Base-by-base conservation (phyloP, 768 basidiomycete species). In the Pleurotus djamor region DNA sequence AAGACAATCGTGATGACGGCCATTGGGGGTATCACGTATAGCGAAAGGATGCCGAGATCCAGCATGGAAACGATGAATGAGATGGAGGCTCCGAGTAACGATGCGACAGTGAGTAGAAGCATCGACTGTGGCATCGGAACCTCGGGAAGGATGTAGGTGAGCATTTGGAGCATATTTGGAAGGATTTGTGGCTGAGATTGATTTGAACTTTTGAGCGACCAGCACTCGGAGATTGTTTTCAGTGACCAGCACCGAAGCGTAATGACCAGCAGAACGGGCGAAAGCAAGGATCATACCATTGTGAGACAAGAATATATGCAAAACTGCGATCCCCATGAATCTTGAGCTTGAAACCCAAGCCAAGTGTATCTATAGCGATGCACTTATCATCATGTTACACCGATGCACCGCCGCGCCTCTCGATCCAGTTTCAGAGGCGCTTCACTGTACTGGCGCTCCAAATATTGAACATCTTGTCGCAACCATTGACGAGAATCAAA, bases 1-100 rank as follows among this genome's bases (percentile, higher is more conserved):
- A 69, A 75, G 7, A 69, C 35, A 48, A 71, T 59, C 4, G 73
- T 74, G 61, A 72, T 69, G 14, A 72, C 37, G 7, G 70, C 62
- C 17, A 65, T 51, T 59, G 68, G 69, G 13, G 71, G 73, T 38
- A 68, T 72, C 41, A 75, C 59, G 61, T 66, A 72, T 59, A 74
- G 65, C 8, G 73, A 75, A 7, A 73, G 67, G 43, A 71, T 66
- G 35, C 72, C 72, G 5, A 72, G 59, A 60, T 75, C 74, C 38
- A 74, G 69, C 64, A 72, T 63, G 0, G 72, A 74, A 33, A 72
- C 49, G 59, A 72, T 61, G 34, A 75, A 61, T 7, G 69, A 59
- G n/a, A 65, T 56, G 41, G 58, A 64, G 44, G 73, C 63, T 8
- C 64, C 65, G 10, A 64, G 48, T 33, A 71, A 52, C 0, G 72